These are phyloP conservation scores for Aspergillus hiratsukae DNA, from an alignment of 2,329 filamentous ascomycete species.

Conservation along the genomic window DNA sequence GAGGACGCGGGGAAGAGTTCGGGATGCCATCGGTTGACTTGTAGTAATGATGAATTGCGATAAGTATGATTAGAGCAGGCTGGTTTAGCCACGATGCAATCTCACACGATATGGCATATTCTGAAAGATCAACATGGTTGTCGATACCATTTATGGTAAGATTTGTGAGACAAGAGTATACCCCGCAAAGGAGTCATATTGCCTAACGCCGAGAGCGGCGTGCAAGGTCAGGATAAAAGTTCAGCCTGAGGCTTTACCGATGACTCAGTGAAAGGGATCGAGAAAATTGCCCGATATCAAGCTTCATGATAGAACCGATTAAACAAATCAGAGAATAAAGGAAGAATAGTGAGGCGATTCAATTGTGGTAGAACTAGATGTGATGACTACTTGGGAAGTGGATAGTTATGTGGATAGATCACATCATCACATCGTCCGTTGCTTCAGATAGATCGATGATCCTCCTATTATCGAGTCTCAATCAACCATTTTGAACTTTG, in stretches of 20 bases:
- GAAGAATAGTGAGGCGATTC: not conserved
- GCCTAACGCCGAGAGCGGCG: not conserved
- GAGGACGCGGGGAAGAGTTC: conserved; percentile 19
- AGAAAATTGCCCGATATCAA: not conserved
- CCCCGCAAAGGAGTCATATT: not conserved
- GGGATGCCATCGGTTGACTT: not conserved
- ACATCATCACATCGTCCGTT: conserved; percentile 14
- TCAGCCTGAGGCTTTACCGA: not conserved
- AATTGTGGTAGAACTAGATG: not conserved
- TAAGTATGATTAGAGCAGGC: no score
- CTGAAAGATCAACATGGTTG: conserved; percentile 18
- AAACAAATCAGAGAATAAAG: not conserved
- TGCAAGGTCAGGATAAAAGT: not conserved
- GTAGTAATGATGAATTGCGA: not conserved
- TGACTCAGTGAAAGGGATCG: not conserved
- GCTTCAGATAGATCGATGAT: conserved; percentile 7
- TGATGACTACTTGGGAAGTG: not conserved
- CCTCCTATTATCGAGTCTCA: not conserved
- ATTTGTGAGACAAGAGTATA: not conserved
- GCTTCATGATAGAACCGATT: not conserved
- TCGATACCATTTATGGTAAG: no score
- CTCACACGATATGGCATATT: not conserved
- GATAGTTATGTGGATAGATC: conserved; percentile 3
- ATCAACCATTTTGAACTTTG: not conserved
- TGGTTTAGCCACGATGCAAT: not conserved